Conservation (phyloP, 805 yeast species). For the Wickerhamiella musiphila region DNA sequence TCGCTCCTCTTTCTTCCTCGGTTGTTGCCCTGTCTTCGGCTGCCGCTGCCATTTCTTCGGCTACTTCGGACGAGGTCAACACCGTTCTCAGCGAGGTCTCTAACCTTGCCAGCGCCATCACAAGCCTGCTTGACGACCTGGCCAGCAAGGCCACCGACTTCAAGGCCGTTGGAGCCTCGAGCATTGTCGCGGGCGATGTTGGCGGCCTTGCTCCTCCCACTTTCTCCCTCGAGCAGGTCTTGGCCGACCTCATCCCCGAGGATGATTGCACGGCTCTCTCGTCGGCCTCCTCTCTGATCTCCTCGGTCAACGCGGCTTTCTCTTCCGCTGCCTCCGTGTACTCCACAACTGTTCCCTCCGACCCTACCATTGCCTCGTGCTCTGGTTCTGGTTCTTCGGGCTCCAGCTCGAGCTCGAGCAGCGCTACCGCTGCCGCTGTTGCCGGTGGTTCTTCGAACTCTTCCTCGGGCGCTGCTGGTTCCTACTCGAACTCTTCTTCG, state of each 20-base stretch:
- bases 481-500: slow-evolving; percentile 2
- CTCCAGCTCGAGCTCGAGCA: not conserved
- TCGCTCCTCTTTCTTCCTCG: slow-evolving; percentile 7
- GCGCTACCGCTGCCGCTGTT: not conserved
- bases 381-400: not conserved
- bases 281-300: not conserved
- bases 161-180: slow-evolving; percentile 10
- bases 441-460: slow-evolving; percentile 2
- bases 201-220: slow-evolving; percentile 8
- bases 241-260: slow-evolving; percentile 4
- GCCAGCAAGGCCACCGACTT: slow-evolving; percentile 14
- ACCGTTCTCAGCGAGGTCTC: slow-evolving; percentile 2
- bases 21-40: slow-evolving; percentile 4
- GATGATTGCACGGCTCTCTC: slow-evolving; percentile 1
- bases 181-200: slow-evolving; percentile 12
- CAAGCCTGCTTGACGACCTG: slow-evolving; percentile 9
- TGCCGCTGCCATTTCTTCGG: not conserved
- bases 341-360: not conserved
- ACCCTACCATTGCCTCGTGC: not conserved
- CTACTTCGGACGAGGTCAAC: not conserved
- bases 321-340: not conserved
- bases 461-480: not conserved
- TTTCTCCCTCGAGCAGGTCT: slow-evolving; percentile 5
- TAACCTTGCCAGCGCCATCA: slow-evolving; percentile 7
- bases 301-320: slow-evolving; percentile 2